Evolutionary conservation across 345 rosid species (phyloP).

Genomic region (Syzygium oleosum): DNA sequence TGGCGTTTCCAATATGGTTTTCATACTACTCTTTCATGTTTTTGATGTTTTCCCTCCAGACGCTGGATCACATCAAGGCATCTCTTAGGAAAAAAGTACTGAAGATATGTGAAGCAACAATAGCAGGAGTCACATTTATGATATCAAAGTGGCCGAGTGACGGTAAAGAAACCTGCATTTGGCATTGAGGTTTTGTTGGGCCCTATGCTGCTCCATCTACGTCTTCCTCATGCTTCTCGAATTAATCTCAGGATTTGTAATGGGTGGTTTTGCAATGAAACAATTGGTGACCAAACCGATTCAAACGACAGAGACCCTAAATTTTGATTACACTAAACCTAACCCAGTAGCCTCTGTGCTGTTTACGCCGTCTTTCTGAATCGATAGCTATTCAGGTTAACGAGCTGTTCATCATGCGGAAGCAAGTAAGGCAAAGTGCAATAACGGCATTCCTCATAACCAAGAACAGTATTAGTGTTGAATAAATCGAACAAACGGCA

Average conservation of each 20-base stretch:
- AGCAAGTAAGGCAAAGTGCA: background rate
- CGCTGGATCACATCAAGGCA: background rate
- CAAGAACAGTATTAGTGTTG: background rate
- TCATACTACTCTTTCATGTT: background rate
- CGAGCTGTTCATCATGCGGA: background rate
- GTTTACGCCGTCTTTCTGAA: background rate
- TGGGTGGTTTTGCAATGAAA: background rate
- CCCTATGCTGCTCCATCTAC: background rate
- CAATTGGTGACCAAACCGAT: background rate
- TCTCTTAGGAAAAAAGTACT: background rate
- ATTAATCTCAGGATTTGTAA: no score
- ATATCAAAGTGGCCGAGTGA: background rate
- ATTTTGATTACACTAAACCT: background rate
- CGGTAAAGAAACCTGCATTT: background rate
- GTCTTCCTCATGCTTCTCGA: background rate
- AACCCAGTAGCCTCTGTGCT: background rate
- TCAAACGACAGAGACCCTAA: background rate
- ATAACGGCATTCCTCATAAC: background rate
- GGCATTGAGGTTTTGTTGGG: background rate
- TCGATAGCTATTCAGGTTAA: background rate
- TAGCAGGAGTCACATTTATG: background rate
- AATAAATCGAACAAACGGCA: background rate
- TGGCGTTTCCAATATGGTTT: background rate
- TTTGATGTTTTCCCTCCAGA: background rate
- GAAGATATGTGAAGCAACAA: background rate